Percentiles rank a stretch among this genome's conserved stretches.
Evolutionary conservation across 2,329 filamentous ascomycete species (phyloP).

Genomic region (Penicillium sp.): DNA sequence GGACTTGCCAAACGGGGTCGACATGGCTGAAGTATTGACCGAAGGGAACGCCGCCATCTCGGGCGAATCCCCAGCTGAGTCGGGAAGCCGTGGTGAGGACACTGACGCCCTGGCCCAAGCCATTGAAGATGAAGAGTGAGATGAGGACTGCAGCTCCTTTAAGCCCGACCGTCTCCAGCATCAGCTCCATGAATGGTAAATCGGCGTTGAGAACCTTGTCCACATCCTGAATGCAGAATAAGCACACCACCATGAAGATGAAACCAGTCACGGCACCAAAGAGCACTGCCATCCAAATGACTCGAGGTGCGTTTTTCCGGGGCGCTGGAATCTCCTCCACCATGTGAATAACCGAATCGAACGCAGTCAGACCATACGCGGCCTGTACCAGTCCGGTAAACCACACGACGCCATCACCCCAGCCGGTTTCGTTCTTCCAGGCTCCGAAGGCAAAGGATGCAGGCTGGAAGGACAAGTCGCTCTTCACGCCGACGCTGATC

Average conservation of each 20-base stretch:
- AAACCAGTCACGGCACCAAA: constrained; percentile 53
- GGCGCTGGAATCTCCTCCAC: constrained; percentile 59
- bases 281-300: constrained; percentile 56
- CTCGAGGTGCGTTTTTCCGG: constrained; percentile 51
- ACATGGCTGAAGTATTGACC: constrained; percentile 49
- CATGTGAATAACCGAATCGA: constrained; percentile 62
- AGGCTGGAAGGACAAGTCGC: constrained; percentile 50
- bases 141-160: constrained; percentile 53
- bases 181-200: constrained; percentile 54
- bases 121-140: constrained; percentile 58
- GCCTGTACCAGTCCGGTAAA: constrained; percentile 60
- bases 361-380: constrained; percentile 59
- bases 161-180: constrained; percentile 43
- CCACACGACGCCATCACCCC: constrained; percentile 58
- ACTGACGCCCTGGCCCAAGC: constrained; percentile 55
- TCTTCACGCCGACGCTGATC: constrained; percentile 53
- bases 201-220: constrained; percentile 44
- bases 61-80: constrained; percentile 57
- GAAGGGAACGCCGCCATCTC: constrained; percentile 53
- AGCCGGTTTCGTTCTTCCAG: constrained; percentile 56
- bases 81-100: constrained; percentile 55
- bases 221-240: constrained; percentile 54
- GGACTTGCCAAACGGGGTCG: constrained; percentile 54
- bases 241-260: constrained; percentile 55
- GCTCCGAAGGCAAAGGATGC: constrained; percentile 55